These are phyloP conservation scores for Chamaecyparis obtusa DNA, from an alignment of 75 land plant species.

Conservation along the genomic window DNA sequence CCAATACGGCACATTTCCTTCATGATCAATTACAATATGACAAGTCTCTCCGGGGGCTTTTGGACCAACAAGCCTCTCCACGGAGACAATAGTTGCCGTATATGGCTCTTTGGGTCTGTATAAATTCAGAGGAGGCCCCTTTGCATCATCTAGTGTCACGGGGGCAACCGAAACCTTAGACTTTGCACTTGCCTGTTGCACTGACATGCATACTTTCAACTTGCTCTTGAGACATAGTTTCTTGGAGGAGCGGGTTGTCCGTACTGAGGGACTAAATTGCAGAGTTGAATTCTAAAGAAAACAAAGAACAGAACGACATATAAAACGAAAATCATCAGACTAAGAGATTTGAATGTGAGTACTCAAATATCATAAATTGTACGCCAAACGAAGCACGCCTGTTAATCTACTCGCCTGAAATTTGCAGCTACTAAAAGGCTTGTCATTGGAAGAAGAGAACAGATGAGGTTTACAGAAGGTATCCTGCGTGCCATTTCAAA, in stretches of 20 bases:
- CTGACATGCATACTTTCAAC: conserved; percentile 43
- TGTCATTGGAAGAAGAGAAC: not conserved
- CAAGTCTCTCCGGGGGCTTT: conserved; percentile 97
- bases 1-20: conserved; percentile 95
- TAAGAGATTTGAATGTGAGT: not conserved
- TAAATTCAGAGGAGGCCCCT: conserved; percentile 77
- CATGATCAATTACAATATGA: conserved; percentile 95
- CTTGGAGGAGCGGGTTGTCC: not conserved
- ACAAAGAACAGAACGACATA: not conserved
- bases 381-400: not conserved
- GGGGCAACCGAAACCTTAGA: conserved; percentile 73
- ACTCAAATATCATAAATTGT: not conserved
- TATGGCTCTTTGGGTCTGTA: conserved; percentile 87
- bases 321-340: not conserved
- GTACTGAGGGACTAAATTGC: not conserved
- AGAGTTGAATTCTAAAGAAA: not conserved
- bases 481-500: not conserved
- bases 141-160: conserved; percentile 58
- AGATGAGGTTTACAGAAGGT: not conserved
- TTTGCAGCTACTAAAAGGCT: not conserved
- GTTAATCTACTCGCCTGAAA: not conserved
- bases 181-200: conserved; percentile 37
- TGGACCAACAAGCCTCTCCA: conserved; percentile 90
- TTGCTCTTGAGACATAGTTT: conserved; percentile 13
- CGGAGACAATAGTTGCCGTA: conserved; percentile 86